Conservation (phyloP, 192 early-diverging fungal genomes). For the Backusella australiensis region DNA sequence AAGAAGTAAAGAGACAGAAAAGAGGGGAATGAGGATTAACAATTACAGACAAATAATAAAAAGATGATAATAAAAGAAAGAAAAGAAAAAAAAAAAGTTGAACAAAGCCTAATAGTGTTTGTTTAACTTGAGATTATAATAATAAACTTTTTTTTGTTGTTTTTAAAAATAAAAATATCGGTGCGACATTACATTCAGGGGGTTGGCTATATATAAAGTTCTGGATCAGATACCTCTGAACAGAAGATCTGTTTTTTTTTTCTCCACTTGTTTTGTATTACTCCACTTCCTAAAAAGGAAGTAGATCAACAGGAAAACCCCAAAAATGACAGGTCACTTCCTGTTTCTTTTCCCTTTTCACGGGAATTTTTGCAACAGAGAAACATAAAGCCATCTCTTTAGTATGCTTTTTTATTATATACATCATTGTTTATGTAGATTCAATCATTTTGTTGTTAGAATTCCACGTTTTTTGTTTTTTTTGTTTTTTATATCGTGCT, state of each 20-base stretch:
- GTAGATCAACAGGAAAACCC: not conserved
- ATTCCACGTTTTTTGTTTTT: not conserved
- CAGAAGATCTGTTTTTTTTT: not conserved
- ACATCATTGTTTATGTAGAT: not conserved
- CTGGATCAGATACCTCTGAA: constrained; percentile 3
- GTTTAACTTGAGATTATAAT: not conserved
- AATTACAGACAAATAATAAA: not conserved
- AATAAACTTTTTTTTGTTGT: constrained; percentile 3
- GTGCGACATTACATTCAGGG: constrained; percentile 6
- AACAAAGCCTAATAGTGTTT: not conserved
- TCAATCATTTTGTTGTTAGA: not conserved
- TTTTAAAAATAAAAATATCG: not conserved
- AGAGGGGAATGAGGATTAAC: not conserved
- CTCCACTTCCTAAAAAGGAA: not conserved
- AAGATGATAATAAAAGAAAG: not conserved
- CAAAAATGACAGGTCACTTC: not conserved
- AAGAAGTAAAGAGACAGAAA: not conserved
- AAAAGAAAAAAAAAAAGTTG: not conserved
- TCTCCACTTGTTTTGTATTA: not conserved
- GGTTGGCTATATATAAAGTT: not conserved
- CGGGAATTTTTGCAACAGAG: not conserved
- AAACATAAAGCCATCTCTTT: not conserved
- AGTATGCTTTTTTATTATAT: not conserved
- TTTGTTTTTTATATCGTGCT: not conserved
- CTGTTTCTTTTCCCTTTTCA: not conserved